A percentile compares a stretch with the other conserved stretches of the same genome.
Evolutionary conservation across 2,329 filamentous ascomycete species (phyloP).

Genomic region (Pseudogymnoascus sp.): DNA sequence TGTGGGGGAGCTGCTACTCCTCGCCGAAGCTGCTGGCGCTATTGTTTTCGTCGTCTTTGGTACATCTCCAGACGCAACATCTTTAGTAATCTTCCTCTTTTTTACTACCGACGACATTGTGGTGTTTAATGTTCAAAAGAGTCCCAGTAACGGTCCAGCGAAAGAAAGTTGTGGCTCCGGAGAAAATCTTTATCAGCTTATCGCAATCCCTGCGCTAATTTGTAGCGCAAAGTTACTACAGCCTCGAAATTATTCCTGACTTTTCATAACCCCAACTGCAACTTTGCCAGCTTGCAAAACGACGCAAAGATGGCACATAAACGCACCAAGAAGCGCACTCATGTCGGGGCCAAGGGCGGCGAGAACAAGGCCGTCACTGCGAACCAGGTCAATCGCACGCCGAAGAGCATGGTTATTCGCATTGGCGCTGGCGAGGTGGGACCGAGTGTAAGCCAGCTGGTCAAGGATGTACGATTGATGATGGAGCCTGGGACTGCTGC

Average conservation of each 20-base stretch:
- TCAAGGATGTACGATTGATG: slow-evolving; percentile 81
- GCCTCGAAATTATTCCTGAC: slow-evolving; percentile 21
- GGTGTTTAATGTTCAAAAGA: slow-evolving; percentile 8
- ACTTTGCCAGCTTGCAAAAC: slow-evolving; percentile 10
- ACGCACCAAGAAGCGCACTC: slow-evolving; percentile 83
- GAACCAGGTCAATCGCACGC: slow-evolving; percentile 52
- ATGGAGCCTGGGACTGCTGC: slow-evolving; percentile 95
- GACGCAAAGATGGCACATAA: slow-evolving; percentile 60
- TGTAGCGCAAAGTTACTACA: slow-evolving; percentile 20
- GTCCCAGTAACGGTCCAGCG: slow-evolving; percentile 2
- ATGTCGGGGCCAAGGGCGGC: slow-evolving; percentile 55
- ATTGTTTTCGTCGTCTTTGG: slow-evolving; percentile 11
- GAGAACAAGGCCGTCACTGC: slow-evolving; percentile 50
- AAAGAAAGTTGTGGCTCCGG: slow-evolving; percentile 9
- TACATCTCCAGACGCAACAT: slow-evolving; percentile 13
- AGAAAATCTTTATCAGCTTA: slow-evolving; percentile 28
- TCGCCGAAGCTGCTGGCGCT: slow-evolving; percentile 14
- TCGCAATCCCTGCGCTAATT: slow-evolving; percentile 23
- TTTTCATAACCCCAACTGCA: slow-evolving; percentile 16
- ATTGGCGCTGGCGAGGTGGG: slow-evolving; percentile 93
- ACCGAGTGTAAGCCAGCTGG: slow-evolving; percentile 81
- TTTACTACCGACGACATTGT: slow-evolving; percentile 27
- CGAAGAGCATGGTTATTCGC: slow-evolving; percentile 97
- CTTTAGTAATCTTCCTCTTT: slow-evolving; percentile 25
- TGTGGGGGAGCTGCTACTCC: slow-evolving; percentile 20